Conservation (phyloP, 305 asterid species). For the Rubia peregrina region DNA sequence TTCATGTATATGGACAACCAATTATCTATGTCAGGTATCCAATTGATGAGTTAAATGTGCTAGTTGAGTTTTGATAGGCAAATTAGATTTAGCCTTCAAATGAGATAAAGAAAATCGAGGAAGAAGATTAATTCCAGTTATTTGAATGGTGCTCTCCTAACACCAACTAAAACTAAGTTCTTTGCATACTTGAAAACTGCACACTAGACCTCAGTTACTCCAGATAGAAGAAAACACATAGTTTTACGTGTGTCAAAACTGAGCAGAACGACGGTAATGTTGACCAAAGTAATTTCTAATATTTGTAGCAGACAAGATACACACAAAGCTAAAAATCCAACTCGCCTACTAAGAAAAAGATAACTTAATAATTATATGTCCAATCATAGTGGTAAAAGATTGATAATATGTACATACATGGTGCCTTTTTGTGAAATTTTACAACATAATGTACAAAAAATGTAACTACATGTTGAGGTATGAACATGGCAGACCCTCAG, state of each 20-base stretch:
- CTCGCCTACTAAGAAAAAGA: not conserved
- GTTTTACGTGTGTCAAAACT: not conserved
- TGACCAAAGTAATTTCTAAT: not conserved
- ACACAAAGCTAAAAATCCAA: not conserved
- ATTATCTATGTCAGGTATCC: too few species aligned
- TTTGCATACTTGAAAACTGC: constrained; percentile 9
- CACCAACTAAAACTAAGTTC: not conserved
- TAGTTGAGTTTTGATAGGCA: constrained; percentile 62
- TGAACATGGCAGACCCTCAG: too few species aligned
- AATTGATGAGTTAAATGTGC: constrained; percentile 4
- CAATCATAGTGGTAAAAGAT: not conserved
- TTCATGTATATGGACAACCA: constrained; percentile 45
- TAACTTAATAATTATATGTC: not conserved
- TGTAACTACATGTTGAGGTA: too few species aligned
- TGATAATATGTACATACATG: constrained; percentile 14
- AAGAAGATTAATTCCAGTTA: constrained; percentile 16
- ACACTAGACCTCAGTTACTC: not conserved
- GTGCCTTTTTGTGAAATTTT: not conserved
- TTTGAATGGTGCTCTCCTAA: constrained; percentile 2
- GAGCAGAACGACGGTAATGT: not conserved
- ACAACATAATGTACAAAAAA: too few species aligned
- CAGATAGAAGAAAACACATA: not conserved
- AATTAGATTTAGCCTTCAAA: constrained; percentile 26
- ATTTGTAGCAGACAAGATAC: not conserved
- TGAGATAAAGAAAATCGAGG: constrained; percentile 34